phyloP scores from a whole-genome alignment of 2,329 filamentous ascomycete species.

The Neopestalotiopsis rosae region DNA sequence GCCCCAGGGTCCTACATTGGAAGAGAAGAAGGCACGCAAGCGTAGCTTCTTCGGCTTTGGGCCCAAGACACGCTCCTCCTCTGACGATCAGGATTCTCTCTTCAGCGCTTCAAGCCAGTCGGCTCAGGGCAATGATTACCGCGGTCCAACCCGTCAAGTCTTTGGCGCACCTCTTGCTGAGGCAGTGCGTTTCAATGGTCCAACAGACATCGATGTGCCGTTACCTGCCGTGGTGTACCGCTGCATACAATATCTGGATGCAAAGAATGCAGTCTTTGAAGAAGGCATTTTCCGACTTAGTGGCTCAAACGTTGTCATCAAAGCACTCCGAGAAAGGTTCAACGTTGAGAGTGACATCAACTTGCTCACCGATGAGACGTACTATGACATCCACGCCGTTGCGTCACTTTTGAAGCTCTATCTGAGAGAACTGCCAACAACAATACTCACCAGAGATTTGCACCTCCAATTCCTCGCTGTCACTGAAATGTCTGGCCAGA shows the following conservation, averaged over 20 bases:
- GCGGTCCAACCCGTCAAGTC: slow-evolving; percentile 68
- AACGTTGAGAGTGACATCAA: slow-evolving; percentile 93
- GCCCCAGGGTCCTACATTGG: slow-evolving; percentile 54
- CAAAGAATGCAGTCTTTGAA: slow-evolving; percentile 80
- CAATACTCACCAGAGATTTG: slow-evolving; percentile 88
- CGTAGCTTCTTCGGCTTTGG: slow-evolving; percentile 76
- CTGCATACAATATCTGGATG: slow-evolving; percentile 89
- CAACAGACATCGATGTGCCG: slow-evolving; percentile 73
- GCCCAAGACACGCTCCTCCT: slow-evolving; percentile 62
- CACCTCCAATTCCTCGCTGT: slow-evolving; percentile 87
- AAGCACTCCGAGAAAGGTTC: slow-evolving; percentile 88
- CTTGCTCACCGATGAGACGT: slow-evolving; percentile 79
- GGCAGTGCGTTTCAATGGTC: slow-evolving; percentile 81
- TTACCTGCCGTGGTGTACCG: slow-evolving; percentile 94
- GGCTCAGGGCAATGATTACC: slow-evolving; percentile 47
- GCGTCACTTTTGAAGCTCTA: slow-evolving; percentile 95
- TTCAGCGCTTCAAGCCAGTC: slow-evolving; percentile 52
- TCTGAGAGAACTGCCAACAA: slow-evolving; percentile 87
- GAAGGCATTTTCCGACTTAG: slow-evolving; percentile 97
- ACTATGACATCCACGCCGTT: slow-evolving; percentile 95
- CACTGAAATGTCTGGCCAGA: slow-evolving; percentile 76
- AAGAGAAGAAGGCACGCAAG: slow-evolving; percentile 85
- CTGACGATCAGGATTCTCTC: slow-evolving; percentile 62
- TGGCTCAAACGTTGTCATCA: slow-evolving; percentile 95
- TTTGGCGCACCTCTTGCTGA: slow-evolving; percentile 88